These are phyloP conservation scores for Colletotrichum eleusines DNA, from an alignment of 2,329 filamentous ascomycete species.

Conservation along the genomic window DNA sequence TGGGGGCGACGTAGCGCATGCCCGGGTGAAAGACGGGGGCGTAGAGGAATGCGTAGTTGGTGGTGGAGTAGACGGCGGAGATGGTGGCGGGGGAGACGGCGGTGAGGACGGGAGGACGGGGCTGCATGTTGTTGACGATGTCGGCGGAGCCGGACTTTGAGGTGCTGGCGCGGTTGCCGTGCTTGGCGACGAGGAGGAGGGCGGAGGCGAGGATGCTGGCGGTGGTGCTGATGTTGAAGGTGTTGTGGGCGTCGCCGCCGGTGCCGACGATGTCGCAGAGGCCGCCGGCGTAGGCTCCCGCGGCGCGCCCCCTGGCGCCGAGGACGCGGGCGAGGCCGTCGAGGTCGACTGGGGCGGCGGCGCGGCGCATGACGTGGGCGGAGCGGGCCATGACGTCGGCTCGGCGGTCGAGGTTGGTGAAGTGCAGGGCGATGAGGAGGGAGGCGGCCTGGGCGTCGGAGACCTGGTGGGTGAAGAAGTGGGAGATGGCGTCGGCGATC, in stretches of 20 bases:
- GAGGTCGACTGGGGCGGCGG: slow-evolving; percentile 79
- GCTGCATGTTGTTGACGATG: slow-evolving; percentile 81
- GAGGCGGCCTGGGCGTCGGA: slow-evolving; percentile 91
- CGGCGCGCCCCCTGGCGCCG: slow-evolving; percentile 68
- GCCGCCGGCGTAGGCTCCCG: slow-evolving; percentile 84
- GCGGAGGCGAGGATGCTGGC: slow-evolving; percentile 92
- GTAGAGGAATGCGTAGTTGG: slow-evolving; percentile 96
- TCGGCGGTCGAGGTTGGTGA: slow-evolving; percentile 85
- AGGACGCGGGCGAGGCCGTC: slow-evolving; percentile 72
- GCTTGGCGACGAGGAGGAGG: slow-evolving; percentile 88
- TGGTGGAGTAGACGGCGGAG: slow-evolving; percentile 77
- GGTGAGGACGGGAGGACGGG: slow-evolving; percentile 78
- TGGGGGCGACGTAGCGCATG: slow-evolving; percentile 88
- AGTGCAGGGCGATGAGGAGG: slow-evolving; percentile 90
- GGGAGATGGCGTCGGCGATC: slow-evolving; percentile 88
- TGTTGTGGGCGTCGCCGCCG: slow-evolving; percentile 95
- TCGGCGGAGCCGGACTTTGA: slow-evolving; percentile 97
- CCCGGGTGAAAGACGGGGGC: slow-evolving; percentile 96
- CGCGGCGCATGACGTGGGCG: slow-evolving; percentile 84
- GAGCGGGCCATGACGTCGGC: slow-evolving; percentile 89
- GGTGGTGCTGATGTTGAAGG: slow-evolving; percentile 98
- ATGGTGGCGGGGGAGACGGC: slow-evolving; percentile 81
- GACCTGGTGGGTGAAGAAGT: slow-evolving; percentile 91
- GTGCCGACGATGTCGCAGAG: slow-evolving; percentile 97
- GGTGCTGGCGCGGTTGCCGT: slow-evolving; percentile 95